Conservation (phyloP, 352 stramenopile species). For the Pythium monospermum region DNA sequence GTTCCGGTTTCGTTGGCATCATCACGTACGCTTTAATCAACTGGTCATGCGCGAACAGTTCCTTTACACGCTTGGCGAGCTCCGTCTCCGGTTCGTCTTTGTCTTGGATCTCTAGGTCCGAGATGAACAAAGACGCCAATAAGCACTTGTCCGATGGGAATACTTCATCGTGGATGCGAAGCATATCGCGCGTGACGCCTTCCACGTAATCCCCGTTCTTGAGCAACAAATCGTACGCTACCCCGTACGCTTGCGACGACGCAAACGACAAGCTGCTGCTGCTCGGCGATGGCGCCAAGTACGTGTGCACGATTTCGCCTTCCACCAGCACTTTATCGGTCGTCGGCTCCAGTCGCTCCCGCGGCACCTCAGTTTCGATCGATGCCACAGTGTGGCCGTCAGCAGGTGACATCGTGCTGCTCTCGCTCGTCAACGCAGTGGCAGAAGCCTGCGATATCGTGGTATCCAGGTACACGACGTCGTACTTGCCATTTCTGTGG, state of each 20-base stretch:
- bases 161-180: constrained; percentile 32
- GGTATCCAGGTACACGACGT: constrained; percentile 43
- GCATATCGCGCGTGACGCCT: constrained; percentile 23
- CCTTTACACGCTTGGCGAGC: constrained; percentile 21
- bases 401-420: neutral
- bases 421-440: neutral
- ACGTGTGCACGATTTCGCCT: constrained; percentile 24
- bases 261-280: too few relatives aligned
- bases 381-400: too few relatives aligned
- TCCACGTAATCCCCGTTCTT: constrained; percentile 35
- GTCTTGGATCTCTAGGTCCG: constrained; percentile 22
- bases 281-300: constrained; percentile 15
- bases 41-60: constrained; percentile 41
- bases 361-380: constrained; percentile 28
- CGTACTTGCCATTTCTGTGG: constrained; percentile 44
- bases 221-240: constrained; percentile 36
- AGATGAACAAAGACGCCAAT: constrained; percentile 32
- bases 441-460: neutral
- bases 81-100: neutral
- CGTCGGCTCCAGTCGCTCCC: constrained; percentile 28
- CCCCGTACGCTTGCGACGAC: constrained; percentile 2
- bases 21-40: constrained; percentile 49
- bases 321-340: constrained; percentile 27
- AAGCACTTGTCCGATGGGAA: constrained; percentile 40
- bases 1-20: constrained; percentile 24